These are phyloP conservation scores for Scheffersomyces coipomensis DNA, from an alignment of 805 yeast species.

Conservation along the genomic window DNA sequence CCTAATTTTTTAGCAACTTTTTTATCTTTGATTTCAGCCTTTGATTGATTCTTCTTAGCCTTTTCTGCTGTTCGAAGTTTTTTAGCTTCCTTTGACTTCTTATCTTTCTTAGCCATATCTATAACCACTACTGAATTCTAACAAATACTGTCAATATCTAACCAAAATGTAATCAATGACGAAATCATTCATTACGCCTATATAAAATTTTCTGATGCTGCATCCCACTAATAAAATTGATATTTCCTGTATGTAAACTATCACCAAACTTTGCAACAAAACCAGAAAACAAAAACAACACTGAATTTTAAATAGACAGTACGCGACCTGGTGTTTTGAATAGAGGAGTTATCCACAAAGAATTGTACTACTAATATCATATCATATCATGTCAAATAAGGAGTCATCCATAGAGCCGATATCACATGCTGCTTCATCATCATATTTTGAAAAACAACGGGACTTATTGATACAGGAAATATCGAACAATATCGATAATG, in stretches of 20 bases:
- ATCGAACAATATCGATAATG: slow-evolving; percentile 58
- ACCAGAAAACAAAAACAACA: too few species aligned
- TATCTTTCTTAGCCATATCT: slow-evolving; percentile 81
- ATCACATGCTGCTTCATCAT: not conserved
- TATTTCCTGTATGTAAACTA: too few species aligned
- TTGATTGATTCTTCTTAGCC: slow-evolving; percentile 68
- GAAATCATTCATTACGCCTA: not conserved
- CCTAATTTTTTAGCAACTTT: slow-evolving; percentile 72
- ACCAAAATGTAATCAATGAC: not conserved
- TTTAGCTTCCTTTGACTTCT: slow-evolving; percentile 86
- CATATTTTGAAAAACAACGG: slow-evolving; percentile 57
- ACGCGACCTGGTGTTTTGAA: too few species aligned
- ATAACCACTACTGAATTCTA: too few species aligned
- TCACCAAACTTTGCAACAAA: too few species aligned
- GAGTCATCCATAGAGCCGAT: not conserved
- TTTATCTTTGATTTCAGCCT: slow-evolving; percentile 73
- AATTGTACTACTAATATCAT: too few species aligned
- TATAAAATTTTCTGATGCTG: not conserved
- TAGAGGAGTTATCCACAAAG: too few species aligned
- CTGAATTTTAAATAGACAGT: too few species aligned
- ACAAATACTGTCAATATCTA: too few species aligned
- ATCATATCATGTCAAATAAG: not conserved
- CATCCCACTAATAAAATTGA: too few species aligned
- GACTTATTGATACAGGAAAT: slow-evolving; percentile 59
- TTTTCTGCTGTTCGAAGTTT: slow-evolving; percentile 86